Evolutionary conservation across 148 eudicot species (phyloP).

Genomic region (Pouteria glomerata): DNA sequence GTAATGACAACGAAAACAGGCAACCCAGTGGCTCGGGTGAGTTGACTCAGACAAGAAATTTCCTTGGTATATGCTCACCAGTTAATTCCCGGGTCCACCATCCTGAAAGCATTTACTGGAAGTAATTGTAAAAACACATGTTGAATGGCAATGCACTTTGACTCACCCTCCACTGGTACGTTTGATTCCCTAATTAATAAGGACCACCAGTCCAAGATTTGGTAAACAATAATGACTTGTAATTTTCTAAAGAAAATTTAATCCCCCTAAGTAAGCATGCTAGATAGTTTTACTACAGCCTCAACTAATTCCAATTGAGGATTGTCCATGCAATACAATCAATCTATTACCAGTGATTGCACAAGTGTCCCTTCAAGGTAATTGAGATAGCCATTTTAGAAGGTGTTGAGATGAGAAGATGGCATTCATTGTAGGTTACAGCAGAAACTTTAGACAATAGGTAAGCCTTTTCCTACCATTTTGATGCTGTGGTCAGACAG

Average conservation of each 20-base stretch:
- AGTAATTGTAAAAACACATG: neutral
- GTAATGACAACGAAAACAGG: neutral
- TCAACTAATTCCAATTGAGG: no score
- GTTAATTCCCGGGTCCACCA: neutral
- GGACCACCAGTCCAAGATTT: neutral
- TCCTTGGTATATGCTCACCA: neutral
- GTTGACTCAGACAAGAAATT: neutral
- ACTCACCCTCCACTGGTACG: conserved; percentile 5
- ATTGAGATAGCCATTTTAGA: no score
- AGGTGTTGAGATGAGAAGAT: no score
- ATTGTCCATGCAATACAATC: no score
- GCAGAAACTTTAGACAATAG: no score
- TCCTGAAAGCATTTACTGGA: neutral
- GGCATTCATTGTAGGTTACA: no score
- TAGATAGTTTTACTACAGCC: no score
- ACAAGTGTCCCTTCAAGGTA: no score
- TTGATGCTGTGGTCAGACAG: no score
- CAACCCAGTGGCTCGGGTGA: neutral
- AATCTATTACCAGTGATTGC: no score
- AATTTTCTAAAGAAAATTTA: no score
- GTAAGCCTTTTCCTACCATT: neutral
- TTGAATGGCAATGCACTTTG: neutral
- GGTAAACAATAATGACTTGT: neutral
- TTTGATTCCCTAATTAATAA: neutral
- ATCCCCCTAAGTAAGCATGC: no score